Percentiles rank a stretch among this genome's conserved stretches.
Evolutionary conservation across 2,329 filamentous ascomycete genomes (phyloP).

Genomic region (Botrytis squamosa): DNA sequence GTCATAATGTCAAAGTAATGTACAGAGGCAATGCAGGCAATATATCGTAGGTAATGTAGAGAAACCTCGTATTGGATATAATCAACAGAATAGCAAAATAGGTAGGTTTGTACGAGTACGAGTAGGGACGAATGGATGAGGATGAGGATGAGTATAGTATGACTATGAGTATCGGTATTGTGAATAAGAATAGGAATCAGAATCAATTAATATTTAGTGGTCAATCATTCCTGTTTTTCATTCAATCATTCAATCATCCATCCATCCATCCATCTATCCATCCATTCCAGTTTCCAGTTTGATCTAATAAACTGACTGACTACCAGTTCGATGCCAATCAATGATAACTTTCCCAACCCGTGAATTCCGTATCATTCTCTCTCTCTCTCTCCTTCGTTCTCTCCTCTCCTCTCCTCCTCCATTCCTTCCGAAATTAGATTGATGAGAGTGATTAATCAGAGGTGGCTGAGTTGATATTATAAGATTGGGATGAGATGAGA

Average conservation of each 20-base stretch:
- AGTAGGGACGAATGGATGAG: not conserved
- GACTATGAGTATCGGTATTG: too few species aligned
- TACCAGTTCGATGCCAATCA: not conserved
- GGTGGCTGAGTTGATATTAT: constrained; percentile 13
- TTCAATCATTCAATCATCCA: too few species aligned
- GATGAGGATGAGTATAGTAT: too few species aligned
- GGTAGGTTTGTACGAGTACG: not conserved
- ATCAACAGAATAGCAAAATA: not conserved
- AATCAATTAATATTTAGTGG: not conserved
- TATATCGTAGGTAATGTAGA: not conserved
- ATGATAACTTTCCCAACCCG: not conserved
- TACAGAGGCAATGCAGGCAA: not conserved
- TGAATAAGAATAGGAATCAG: not conserved
- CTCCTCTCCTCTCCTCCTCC: not conserved
- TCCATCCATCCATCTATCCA: not conserved
- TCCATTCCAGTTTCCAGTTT: not conserved
- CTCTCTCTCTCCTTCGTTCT: not conserved
- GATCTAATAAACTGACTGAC: not conserved
- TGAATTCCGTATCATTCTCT: not conserved
- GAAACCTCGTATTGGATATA: not conserved
- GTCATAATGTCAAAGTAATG: not conserved
- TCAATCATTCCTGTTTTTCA: not conserved
- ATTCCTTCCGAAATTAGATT: not conserved
- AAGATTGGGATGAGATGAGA: constrained; percentile 8
- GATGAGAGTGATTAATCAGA: not conserved